Base-by-base conservation (phyloP, 345 rosid species). In the Leavenworthia alabamica region DNA sequence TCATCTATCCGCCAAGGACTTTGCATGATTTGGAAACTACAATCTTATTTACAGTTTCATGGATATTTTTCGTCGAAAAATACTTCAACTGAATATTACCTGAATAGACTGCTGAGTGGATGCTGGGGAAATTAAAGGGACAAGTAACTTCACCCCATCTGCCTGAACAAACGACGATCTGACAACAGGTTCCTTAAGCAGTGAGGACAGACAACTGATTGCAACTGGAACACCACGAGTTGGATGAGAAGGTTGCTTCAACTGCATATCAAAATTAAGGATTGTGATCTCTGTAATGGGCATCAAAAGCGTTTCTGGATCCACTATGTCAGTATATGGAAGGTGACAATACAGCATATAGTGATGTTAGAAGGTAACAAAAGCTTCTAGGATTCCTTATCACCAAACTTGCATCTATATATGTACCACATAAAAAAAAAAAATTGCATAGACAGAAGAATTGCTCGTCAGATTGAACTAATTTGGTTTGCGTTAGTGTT, bases 41-140 rank as follows among this genome's bases (percentile, higher is more conserved):
- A 35, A 53, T 27, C 48, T 32, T 53, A 10, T 17, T 23, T 19
- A 45, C 61, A 52, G 55, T 60, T 41, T 57, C 35, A 11, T 28
- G 43, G 24, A 41, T 13, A 24, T 22, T 64, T 26, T 52, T 43
- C 47, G 17, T 42, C 14, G 11, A 55, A 55, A 45, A 46, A 6
- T 35, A 27, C 31, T 32, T 62, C 64, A 52, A 40, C 44, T 9
- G 54, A 8, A 9, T 37, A 31, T 63, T 72, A 89, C 98, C 98
- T 92, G 98, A 40, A 85, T 85, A 35, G 98, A 92, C 67, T 89
- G 98, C 78, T 89, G 98, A 36, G 95, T 92, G 39, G 98, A 83
- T 66, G 94, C 98, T 14, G 98, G 98, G 68, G 84, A 81, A 73
- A 92, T 92, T 35, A 82, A 73, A 58, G 97, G 96, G 70, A 82